phyloP scores from a whole-genome alignment of 2,329 filamentous ascomycete species.

The Cytospora piceae region DNA sequence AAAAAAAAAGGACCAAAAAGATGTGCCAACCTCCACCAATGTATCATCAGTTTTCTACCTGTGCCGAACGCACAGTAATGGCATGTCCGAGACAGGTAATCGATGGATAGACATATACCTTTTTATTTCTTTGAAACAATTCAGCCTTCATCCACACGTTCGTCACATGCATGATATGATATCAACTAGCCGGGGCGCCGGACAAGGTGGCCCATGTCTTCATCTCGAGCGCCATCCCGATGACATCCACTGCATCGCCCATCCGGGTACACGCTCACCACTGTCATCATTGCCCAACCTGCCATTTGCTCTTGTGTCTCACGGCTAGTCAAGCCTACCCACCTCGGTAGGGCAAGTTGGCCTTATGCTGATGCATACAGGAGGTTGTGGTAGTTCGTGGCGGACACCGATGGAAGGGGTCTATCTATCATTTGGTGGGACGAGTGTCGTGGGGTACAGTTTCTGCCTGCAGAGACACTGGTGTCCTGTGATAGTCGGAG shows the following conservation, averaged over 20 bases:
- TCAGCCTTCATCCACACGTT: slow-evolving; percentile 24
- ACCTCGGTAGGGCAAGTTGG: too few species aligned
- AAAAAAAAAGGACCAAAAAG: not conserved
- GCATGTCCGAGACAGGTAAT: slow-evolving; percentile 28
- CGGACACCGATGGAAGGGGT: too few species aligned
- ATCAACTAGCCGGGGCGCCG: not conserved
- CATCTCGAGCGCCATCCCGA: not conserved
- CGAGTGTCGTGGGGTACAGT: too few species aligned
- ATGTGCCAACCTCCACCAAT: slow-evolving; percentile 19
- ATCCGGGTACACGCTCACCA: not conserved
- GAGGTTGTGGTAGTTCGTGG: too few species aligned
- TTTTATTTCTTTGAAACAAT: slow-evolving; percentile 27
- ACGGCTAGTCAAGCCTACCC: too few species aligned
- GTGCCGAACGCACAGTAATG: slow-evolving; percentile 20
- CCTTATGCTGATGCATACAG: too few species aligned
- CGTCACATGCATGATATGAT: not conserved
- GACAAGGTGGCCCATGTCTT: not conserved
- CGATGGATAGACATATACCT: slow-evolving; percentile 30
- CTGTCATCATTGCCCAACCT: not conserved
- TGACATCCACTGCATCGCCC: not conserved
- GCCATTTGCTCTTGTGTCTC: not conserved
- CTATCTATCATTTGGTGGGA: too few species aligned
- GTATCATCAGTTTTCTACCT: slow-evolving; percentile 17
- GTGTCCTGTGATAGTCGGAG: not conserved
- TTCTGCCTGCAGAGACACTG: too few species aligned